These are phyloP conservation scores for Serendipita sp. DNA, from an alignment of 768 basidiomycete species.

Conservation along the genomic window DNA sequence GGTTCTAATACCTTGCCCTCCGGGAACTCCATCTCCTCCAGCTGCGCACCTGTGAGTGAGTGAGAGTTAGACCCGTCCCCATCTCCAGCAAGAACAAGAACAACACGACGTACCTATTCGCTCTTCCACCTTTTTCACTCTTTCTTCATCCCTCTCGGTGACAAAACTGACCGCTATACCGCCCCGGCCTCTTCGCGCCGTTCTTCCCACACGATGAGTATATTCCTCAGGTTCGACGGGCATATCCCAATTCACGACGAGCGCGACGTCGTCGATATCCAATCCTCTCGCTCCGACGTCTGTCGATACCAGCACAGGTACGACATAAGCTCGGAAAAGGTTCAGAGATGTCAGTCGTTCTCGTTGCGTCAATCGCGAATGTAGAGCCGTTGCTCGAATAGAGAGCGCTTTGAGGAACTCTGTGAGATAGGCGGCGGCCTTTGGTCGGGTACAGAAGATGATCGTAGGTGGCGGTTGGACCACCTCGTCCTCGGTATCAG, in stretches of 20 bases:
- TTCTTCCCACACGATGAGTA: conserved; percentile 87
- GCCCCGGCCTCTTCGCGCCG: conserved; percentile 75
- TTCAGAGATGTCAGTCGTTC: conserved; percentile 74
- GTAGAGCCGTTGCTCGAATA: conserved; percentile 77
- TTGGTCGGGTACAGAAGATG: conserved; percentile 75
- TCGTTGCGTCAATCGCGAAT: conserved; percentile 85
- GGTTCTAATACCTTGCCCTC: conserved; percentile 72
- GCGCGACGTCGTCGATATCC: conserved; percentile 89
- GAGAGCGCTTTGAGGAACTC: conserved; percentile 55
- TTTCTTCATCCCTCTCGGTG: conserved; percentile 80
- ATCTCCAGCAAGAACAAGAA: too few relatives aligned
- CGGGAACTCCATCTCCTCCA: conserved; percentile 56
- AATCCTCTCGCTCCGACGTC: conserved; percentile 91
- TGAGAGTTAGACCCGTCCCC: neutral
- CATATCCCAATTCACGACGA: conserved; percentile 96
- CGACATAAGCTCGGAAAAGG: conserved; percentile 67
- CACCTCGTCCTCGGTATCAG: conserved; percentile 19
- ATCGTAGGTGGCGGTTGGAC: conserved; percentile 83
- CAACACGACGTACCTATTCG: conserved; percentile 46
- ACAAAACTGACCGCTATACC: conserved; percentile 90
- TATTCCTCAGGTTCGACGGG: conserved; percentile 86
- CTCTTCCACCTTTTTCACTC: conserved; percentile 65
- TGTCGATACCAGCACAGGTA: conserved; percentile 85
- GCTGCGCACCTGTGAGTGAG: conserved; percentile 39
- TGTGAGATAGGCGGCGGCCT: conserved; percentile 82